Evolutionary conservation across 1,284 basidiomycete species (phyloP).

Genomic region (Cryptococcus deneoformans): DNA sequence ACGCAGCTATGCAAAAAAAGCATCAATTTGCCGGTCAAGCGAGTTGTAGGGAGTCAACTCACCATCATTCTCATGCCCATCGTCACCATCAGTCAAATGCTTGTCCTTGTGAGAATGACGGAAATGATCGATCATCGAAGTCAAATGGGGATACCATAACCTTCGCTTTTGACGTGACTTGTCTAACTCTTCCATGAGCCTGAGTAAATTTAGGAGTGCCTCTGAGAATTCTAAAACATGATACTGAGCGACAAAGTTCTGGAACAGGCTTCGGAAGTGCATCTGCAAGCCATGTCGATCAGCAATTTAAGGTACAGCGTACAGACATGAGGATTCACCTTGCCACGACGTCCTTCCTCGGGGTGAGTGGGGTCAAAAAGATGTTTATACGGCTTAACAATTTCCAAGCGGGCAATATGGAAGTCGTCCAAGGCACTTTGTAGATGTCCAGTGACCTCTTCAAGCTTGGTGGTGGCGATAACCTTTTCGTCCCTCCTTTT

Average conservation of each 20-base stretch:
- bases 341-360: slow-evolving; percentile 15
- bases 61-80: slow-evolving; percentile 34
- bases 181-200: slow-evolving; percentile 60
- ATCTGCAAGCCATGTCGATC: slow-evolving; percentile 4
- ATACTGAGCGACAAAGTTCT: slow-evolving; percentile 71
- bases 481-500: too few species aligned
- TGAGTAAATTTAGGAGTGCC: slow-evolving; percentile 54
- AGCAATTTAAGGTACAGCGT: not conserved
- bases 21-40: not conserved
- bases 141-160: slow-evolving; percentile 67
- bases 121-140: slow-evolving; percentile 26
- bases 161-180: slow-evolving; percentile 53
- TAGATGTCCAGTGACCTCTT: slow-evolving; percentile 11
- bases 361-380: slow-evolving; percentile 56
- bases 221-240: slow-evolving; percentile 60
- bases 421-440: slow-evolving; percentile 53
- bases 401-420: slow-evolving; percentile 52
- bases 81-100: slow-evolving; percentile 28
- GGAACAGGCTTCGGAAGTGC: slow-evolving; percentile 54
- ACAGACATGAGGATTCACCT: slow-evolving; percentile 5
- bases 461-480: not conserved
- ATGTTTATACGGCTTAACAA: slow-evolving; percentile 67
- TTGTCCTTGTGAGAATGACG: slow-evolving; percentile 18
- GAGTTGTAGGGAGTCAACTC: not conserved
- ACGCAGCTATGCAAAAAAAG: slow-evolving; percentile 14